These are phyloP conservation scores for Tuber brumale DNA, from an alignment of 495 filamentous ascomycete genomes.

Conservation along the genomic window DNA sequence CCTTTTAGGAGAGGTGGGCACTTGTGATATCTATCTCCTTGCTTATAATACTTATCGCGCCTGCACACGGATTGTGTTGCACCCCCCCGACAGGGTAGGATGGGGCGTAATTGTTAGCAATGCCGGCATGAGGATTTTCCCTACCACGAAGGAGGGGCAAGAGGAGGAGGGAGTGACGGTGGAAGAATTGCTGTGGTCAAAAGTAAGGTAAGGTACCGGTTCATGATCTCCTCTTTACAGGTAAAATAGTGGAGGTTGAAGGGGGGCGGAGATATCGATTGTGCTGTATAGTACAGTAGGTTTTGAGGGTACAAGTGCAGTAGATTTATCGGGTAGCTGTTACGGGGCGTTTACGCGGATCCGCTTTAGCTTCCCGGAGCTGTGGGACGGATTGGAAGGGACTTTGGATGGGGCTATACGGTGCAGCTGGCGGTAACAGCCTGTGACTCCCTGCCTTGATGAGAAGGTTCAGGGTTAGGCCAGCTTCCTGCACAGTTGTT, in stretches of 20 bases:
- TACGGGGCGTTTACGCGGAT: slow-evolving; percentile 27
- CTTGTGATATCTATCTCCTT: not conserved
- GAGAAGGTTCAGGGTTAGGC: not conserved
- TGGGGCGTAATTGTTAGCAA: not conserved
- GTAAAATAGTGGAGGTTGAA: not conserved
- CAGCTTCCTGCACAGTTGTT: not conserved
- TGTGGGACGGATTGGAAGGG: slow-evolving; percentile 8
- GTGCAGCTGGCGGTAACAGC: not conserved
- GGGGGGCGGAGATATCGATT: not conserved
- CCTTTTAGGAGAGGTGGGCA: not conserved
- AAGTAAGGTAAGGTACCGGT: not conserved
- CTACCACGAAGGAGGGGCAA: not conserved
- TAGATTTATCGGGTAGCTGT: not conserved
- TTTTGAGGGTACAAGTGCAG: not conserved
- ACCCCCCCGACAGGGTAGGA: not conserved
- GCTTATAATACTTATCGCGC: not conserved
- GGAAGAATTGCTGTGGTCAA: not conserved
- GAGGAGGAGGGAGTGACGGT: not conserved
- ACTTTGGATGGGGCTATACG: not conserved
- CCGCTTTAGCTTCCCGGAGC: slow-evolving; percentile 15
- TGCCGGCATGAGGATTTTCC: not conserved
- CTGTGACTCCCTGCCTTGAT: not conserved
- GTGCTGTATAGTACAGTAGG: no score
- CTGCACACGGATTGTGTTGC: not conserved
- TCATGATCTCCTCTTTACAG: not conserved